Evolutionary conservation across 371 early-diverging fungal species (phyloP), one percentile per base, ranked within the genome.

Genomic region (Actinomortierella ambigua): DNA sequence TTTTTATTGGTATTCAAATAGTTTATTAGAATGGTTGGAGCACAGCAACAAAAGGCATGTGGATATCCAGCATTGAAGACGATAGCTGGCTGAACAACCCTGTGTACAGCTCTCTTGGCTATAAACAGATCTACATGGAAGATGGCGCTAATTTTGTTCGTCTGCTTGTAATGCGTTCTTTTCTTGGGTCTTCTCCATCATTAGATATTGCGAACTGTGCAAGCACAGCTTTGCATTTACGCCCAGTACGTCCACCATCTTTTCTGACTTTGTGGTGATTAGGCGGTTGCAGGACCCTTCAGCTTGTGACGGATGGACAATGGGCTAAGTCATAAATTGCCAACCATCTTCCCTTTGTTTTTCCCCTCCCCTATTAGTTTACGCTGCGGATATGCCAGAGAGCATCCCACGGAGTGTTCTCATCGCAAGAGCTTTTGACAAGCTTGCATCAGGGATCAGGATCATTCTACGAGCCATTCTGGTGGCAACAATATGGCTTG

Each of bases 171-270:
- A 27, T 52, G 8, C 42, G 55, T 29, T 61, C 46, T 48, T 55
- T 49, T 40, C 41, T 58, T 50, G 20, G 34, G 11, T 6, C 14
- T 50, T 27, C 50, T 18, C 50, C 42, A 53, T 22, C 54, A 22
- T 17, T 63, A 88, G 88, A 69, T 83, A 89, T 66, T 97, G 97
- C 77, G 97, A 97, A 69, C 85, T 97, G 14, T 97, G 98, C 80
- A 89, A 91, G 43, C 83, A 94, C 75, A 84, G 80, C 43, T 97
- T 91, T 76, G 69, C 85, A 13, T 97, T 97, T 63, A 90, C 92
- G 22, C 92, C 94, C 46, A 85, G 94, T 92, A 84, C 62, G 83
- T 59, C 3, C 2, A 22, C 11, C n/a, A 27, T 55, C 27, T 20
- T 48, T 15, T 23, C 9, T 34, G 43, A 22, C 18, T n/a, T 28